phyloP scores from a whole-genome alignment of 352 stramenopile genomes.

The Plasmopara halstedii region DNA sequence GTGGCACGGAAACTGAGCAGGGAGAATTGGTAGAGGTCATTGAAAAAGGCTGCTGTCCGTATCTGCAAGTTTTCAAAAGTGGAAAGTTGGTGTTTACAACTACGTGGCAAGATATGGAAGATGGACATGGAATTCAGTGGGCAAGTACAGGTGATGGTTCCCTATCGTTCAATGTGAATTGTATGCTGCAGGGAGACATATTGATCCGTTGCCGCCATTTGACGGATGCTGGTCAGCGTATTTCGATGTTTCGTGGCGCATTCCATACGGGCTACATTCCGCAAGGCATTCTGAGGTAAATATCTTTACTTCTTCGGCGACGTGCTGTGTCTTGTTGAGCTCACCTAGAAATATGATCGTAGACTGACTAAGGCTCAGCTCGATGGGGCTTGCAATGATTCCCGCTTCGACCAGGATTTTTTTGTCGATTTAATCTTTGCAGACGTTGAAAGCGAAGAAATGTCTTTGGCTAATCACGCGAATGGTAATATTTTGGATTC shows the following conservation, averaged over 20 bases:
- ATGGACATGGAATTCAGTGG: conserved; percentile 89
- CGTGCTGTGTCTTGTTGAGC: background rate
- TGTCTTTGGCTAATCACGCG: conserved; percentile 12
- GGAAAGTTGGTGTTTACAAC: conserved; percentile 95
- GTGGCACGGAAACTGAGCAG: conserved; percentile 19
- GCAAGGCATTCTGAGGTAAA: conserved; percentile 87
- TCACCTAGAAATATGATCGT: background rate
- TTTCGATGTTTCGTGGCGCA: conserved; percentile 96
- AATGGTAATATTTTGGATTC: conserved; percentile 10
- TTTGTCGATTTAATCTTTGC: conserved; percentile 97
- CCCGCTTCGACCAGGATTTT: conserved; percentile 92
- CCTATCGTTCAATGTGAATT: conserved; percentile 93
- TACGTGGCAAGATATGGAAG: conserved; percentile 80
- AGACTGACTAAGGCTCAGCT: conserved; percentile 94
- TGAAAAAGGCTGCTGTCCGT: conserved; percentile 92
- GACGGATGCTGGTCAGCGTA: conserved; percentile 76
- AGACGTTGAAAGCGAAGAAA: conserved; percentile 78
- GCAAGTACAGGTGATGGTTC: conserved; percentile 79
- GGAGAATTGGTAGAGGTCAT: conserved; percentile 53
- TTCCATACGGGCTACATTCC: conserved; percentile 99
- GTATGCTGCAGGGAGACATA: conserved; percentile 96
- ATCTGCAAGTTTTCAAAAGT: conserved; percentile 97
- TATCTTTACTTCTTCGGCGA: conserved; percentile 1
- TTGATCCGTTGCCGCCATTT: conserved; percentile 95
- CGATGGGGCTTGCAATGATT: conserved; percentile 92